These are phyloP conservation scores for Arthroderma sp. DNA, from an alignment of 2,329 filamentous ascomycete genomes.

Conservation along the genomic window DNA sequence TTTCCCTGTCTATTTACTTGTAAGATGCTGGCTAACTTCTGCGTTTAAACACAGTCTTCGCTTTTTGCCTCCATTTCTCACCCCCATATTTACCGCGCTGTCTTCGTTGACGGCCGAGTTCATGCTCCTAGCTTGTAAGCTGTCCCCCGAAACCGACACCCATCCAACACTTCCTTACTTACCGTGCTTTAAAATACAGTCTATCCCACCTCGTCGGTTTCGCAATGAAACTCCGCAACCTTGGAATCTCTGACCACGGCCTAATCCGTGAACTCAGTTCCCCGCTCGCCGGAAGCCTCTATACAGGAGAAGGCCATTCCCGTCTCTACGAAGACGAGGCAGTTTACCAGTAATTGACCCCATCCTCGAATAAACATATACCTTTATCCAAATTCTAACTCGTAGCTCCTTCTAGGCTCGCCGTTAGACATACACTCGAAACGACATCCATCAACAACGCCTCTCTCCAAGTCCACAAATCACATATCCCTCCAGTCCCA, in stretches of 20 bases:
- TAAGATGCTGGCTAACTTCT: too few species aligned
- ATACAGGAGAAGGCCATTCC: conserved; percentile 85
- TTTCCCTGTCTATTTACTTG: neutral
- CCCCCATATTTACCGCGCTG: conserved; percentile 88
- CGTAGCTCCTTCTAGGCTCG: conserved; percentile 37
- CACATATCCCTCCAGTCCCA: conserved; percentile 17
- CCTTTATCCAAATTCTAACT: neutral
- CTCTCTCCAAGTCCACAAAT: conserved; percentile 40
- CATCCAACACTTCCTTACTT: neutral
- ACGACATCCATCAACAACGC: conserved; percentile 44
- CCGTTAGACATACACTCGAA: conserved; percentile 59
- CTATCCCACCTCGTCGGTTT: conserved; percentile 88
- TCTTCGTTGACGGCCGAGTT: conserved; percentile 85
- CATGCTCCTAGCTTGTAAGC: conserved; percentile 78
- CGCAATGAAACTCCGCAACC: conserved; percentile 81
- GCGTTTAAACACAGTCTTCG: conserved; percentile 46
- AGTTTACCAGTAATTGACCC: conserved; percentile 54
- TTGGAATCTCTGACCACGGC: conserved; percentile 85
- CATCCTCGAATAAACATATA: neutral
- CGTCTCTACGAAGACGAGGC: conserved; percentile 79
- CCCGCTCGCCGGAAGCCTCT: conserved; percentile 79
- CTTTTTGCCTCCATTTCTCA: conserved; percentile 75
- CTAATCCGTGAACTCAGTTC: conserved; percentile 79
- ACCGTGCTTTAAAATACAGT: conserved; percentile 20
- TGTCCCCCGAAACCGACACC: neutral